Evolutionary conservation across 495 filamentous ascomycete species (phyloP).

Genomic region (Daldinia bambusicola): DNA sequence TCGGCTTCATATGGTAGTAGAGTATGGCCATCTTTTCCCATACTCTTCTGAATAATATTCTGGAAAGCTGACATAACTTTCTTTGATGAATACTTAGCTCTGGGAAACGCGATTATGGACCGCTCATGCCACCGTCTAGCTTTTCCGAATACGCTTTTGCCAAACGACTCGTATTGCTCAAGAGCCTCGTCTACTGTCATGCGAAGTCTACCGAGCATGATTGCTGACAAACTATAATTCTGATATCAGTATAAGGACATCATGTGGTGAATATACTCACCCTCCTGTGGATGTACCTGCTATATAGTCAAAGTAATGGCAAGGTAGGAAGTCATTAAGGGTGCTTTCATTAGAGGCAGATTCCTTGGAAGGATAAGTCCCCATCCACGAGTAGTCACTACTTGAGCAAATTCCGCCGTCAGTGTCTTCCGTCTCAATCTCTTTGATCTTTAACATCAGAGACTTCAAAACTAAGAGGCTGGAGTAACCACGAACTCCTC

Average conservation of each 20-base stretch:
- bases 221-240: not conserved
- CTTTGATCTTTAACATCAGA: constrained; percentile 2
- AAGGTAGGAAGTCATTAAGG: not conserved
- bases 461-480: not conserved
- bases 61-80: not conserved
- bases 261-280: not conserved
- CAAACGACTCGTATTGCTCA: not conserved
- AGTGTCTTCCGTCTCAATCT: not conserved
- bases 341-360: not conserved
- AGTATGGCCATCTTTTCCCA: not conserved
- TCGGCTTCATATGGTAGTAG: not conserved
- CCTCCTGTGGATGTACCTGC: constrained; percentile 6
- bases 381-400: constrained; percentile 2
- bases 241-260: not conserved
- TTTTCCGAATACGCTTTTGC: not conserved
- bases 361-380: not conserved
- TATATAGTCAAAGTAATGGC: constrained; percentile 13
- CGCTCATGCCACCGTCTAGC: not conserved
- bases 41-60: not conserved
- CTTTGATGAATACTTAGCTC: constrained; percentile 1
- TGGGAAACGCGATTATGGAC: not conserved
- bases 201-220: not conserved
- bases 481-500: constrained; percentile 2
- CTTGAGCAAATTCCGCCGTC: not conserved
- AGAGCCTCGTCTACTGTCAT: not conserved